Evolutionary conservation across 2,329 filamentous ascomycete genomes (phyloP).

Genomic region (Blastomyces gilchristii): DNA sequence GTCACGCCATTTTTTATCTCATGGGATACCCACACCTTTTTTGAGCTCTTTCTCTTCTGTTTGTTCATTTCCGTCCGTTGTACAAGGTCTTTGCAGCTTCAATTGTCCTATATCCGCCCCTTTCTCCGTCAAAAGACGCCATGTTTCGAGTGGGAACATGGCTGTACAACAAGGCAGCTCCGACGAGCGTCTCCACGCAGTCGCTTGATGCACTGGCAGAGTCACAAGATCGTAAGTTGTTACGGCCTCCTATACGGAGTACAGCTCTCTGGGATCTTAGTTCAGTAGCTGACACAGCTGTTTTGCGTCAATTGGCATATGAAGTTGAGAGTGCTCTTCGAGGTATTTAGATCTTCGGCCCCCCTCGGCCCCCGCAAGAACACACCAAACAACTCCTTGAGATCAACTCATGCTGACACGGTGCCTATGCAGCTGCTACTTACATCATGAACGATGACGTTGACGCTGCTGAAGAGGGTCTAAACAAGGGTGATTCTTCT

Average conservation of each 20-base stretch:
- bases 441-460: slow-evolving; percentile 86
- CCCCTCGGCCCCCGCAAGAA: not conserved
- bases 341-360: slow-evolving; percentile 26
- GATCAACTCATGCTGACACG: slow-evolving; percentile 9
- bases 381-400: not conserved
- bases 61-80: not conserved
- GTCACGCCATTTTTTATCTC: not conserved
- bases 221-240: slow-evolving; percentile 39
- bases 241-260: slow-evolving; percentile 3
- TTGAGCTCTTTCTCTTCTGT: not conserved
- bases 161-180: slow-evolving; percentile 36
- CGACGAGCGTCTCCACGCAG: slow-evolving; percentile 38
- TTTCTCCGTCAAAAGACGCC: not conserved
- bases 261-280: not conserved
- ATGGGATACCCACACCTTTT: not conserved
- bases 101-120: not conserved
- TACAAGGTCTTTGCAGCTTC: not conserved
- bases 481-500: slow-evolving; percentile 64
- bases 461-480: slow-evolving; percentile 63
- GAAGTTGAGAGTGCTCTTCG: slow-evolving; percentile 35
- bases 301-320: slow-evolving; percentile 8
- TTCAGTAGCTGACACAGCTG: slow-evolving; percentile 16
- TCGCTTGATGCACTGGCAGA: slow-evolving; percentile 50
- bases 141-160: slow-evolving; percentile 37
- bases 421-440: slow-evolving; percentile 44